phyloP scores from a whole-genome alignment of 805 yeast genomes.

The Debaryomyces maramus region DNA sequence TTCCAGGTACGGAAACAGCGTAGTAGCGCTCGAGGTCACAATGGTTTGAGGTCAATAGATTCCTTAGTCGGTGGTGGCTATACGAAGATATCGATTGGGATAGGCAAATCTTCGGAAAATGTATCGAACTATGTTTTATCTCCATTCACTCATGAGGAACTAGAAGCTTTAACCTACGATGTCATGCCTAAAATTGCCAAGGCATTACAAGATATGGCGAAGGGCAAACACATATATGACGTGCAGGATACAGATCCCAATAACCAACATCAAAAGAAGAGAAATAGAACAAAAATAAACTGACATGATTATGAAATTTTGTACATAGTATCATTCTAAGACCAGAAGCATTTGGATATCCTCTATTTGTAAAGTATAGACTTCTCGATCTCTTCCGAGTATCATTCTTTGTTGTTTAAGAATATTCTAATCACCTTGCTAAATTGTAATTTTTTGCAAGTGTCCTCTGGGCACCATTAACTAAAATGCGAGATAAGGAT shows the following conservation, averaged over 20 bases:
- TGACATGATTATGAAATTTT: too few relatives aligned
- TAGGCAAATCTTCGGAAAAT: constrained; percentile 55
- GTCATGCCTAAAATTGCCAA: constrained; percentile 43
- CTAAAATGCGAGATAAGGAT: constrained; percentile 9
- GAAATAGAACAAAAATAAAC: too few relatives aligned
- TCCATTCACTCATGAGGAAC: constrained; percentile 49
- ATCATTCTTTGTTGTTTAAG: too few relatives aligned
- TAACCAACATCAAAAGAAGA: constrained; percentile 1
- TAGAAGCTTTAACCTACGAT: constrained; percentile 34
- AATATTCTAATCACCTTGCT: too few relatives aligned
- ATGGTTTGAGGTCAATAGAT: constrained; percentile 69
- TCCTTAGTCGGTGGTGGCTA: constrained; percentile 49
- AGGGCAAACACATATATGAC: constrained; percentile 12
- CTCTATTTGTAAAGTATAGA: too few relatives aligned
- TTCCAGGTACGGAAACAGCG: constrained; percentile 60
- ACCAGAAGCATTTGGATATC: too few relatives aligned
- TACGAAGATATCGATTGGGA: constrained; percentile 72
- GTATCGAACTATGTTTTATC: constrained; percentile 67
- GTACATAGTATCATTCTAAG: not conserved
- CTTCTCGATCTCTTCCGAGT: too few relatives aligned
- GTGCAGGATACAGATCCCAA: not conserved
- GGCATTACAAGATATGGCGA: constrained; percentile 35
- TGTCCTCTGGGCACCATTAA: too few relatives aligned
- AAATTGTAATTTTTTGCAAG: too few relatives aligned
- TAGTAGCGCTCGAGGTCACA: constrained; percentile 76